Evolutionary conservation across 1,284 basidiomycete genomes (phyloP), one percentile per base, ranked within the genome.

Genomic region (Trichosporon coremiiforme): DNA sequence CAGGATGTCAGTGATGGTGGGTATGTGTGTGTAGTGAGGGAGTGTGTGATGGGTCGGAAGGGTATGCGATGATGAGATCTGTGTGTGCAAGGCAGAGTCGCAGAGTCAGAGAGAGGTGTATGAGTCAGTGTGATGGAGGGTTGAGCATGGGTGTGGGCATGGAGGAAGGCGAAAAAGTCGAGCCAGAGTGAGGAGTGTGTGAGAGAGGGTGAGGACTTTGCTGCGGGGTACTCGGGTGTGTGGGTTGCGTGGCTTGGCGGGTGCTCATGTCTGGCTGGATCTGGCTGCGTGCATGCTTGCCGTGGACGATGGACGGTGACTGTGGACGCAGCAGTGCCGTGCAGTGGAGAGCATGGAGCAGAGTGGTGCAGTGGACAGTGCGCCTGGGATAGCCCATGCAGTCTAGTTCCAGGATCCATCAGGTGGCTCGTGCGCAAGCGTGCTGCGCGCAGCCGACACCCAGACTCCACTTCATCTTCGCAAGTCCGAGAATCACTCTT

Each of bases 11-110:
- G 9, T 35, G 33, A 10, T 35, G 47, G 13, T 50, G 50, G 50
- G 22, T 53, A 53, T 53, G 50, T 5, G 22, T 35, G 33, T 35
- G 20, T 5, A 20, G 20, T 53, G 50, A 53, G 50, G 9, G 50
- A 53, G 50, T 53, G 50, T 50, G 47, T 53, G 50, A 22, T 53
- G 50, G 50, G 50, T 53, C 50, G 50, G 50, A 25, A 17, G 50
- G 50, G 50, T 53, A 2, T 53, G 50, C 2, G 20, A 12, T 4
- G 4, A 6, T 25, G 20, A 10, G n/a, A 20, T 53, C 4, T 17
- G 47, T 9, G 50, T 53, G 20, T n/a, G 41, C 41, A n/a, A n/a
- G 41, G 9, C 25, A 38, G 41, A 45, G 41, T 45, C 41, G 25
- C 25, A 25, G 25, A 25, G 25, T 25, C 25, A 25, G 25, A 45